Conservation (phyloP, 768 basidiomycete genomes). For the Xanthoconium purpureum region DNA sequence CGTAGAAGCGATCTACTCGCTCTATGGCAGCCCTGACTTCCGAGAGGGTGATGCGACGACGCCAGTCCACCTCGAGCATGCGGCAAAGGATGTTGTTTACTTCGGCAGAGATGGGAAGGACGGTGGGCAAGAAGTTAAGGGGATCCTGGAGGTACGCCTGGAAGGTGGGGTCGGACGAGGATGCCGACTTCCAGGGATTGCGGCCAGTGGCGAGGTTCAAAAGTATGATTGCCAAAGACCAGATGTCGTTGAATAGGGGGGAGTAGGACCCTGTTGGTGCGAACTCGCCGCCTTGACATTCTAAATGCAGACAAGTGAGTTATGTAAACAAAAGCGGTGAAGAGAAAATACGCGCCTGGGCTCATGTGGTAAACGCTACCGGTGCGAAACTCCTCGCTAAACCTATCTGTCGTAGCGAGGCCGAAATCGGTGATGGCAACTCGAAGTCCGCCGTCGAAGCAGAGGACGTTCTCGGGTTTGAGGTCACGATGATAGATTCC, state of each 20-base stretch:
- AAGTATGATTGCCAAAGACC: constrained; percentile 95
- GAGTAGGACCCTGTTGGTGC: constrained; percentile 70
- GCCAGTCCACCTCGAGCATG: constrained; percentile 72
- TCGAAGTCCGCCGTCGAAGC: constrained; percentile 70
- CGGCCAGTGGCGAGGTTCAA: constrained; percentile 93
- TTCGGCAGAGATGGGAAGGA: constrained; percentile 75
- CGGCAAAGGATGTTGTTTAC: constrained; percentile 72
- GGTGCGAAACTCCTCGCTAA: constrained; percentile 86
- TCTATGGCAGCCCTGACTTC: constrained; percentile 55
- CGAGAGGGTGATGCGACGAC: constrained; percentile 43
- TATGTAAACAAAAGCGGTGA: constrained; percentile 8
- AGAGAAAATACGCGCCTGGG: constrained; percentile 56
- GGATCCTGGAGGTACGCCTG: constrained; percentile 81
- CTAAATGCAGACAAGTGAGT: constrained; percentile 41
- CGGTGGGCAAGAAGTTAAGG: constrained; percentile 73
- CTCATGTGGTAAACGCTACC: constrained; percentile 99
- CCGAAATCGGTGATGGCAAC: constrained; percentile 95
- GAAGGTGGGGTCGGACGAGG: constrained; percentile 80
- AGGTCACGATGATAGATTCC: constrained; percentile 96
- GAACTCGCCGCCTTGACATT: constrained; percentile 78
- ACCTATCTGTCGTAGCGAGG: constrained; percentile 82
- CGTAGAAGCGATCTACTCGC: constrained; percentile 63
- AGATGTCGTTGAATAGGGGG: constrained; percentile 88
- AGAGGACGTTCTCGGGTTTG: constrained; percentile 95
- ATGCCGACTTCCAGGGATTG: constrained; percentile 95